A percentile compares a stretch with the other conserved stretches of the same genome.
Evolutionary conservation across 1,284 basidiomycete species (phyloP).

Genomic region (Sporisorium sorghi): DNA sequence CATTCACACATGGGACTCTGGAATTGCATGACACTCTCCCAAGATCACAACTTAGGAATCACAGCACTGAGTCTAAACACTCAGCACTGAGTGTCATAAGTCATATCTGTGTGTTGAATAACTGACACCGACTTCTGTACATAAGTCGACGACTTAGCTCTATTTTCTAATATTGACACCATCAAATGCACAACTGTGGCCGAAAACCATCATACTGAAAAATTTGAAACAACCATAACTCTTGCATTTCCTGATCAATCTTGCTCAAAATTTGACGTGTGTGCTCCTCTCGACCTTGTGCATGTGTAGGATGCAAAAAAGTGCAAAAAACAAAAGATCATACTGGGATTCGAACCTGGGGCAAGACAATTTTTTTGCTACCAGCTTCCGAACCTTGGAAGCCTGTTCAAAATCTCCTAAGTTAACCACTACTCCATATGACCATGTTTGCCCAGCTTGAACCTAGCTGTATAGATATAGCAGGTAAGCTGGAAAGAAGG

Average conservation of each 20-base stretch:
- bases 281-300: not conserved
- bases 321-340: constrained; percentile 25
- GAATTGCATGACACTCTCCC: no score
- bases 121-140: no score
- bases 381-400: not conserved
- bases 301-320: constrained; percentile 2
- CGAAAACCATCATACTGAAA: constrained; percentile 4
- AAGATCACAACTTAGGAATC: no score
- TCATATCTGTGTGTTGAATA: no score
- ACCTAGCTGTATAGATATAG: no score
- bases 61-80: no score
- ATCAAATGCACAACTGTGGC: not conserved
- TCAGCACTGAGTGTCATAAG: no score
- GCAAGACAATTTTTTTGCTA: constrained; percentile 32
- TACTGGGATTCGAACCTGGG: constrained; percentile 56
- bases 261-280: constrained; percentile 14
- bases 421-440: constrained; percentile 55
- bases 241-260: constrained; percentile 23
- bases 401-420: constrained; percentile 46
- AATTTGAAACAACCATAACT: constrained; percentile 9
- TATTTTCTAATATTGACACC: no score
- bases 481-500: no score
- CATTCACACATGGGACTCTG: no score
- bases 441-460: constrained; percentile 21
- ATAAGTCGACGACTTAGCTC: no score